Evolutionary conservation across 441 rosid genomes (phyloP).

Genomic region (Viola pubescens): DNA sequence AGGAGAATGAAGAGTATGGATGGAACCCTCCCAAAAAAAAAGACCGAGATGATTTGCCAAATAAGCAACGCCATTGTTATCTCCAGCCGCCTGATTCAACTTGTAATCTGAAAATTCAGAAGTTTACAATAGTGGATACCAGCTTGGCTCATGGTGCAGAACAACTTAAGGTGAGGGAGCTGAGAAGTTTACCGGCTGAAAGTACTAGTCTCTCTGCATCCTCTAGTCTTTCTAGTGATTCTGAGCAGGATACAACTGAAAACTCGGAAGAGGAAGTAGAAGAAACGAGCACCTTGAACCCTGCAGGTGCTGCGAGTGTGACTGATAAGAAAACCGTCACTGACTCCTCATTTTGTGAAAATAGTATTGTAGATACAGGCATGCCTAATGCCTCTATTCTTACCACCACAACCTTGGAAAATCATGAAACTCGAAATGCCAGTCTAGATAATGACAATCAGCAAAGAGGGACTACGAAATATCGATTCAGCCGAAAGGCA

Average conservation of each 20-base stretch:
- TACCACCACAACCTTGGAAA: conserved; percentile 24
- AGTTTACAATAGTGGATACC: conserved; percentile 64
- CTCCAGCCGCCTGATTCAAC: conserved; percentile 51
- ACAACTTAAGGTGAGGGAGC: conserved; percentile 36
- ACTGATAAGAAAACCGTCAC: conserved; percentile 23
- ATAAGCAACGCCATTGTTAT: conserved; percentile 34
- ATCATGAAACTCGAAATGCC: conserved; percentile 22
- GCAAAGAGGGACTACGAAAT: conserved; percentile 21
- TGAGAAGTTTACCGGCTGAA: conserved; percentile 50
- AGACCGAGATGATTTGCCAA: conserved; percentile 17
- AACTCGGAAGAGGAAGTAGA: conserved; percentile 32
- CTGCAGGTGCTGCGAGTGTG: conserved; percentile 8
- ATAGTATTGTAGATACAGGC: conserved; percentile 22
- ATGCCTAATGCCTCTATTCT: conserved; percentile 18
- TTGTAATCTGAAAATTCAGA: conserved; percentile 20
- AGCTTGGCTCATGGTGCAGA: conserved; percentile 35
- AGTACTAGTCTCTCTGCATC: conserved; percentile 20
- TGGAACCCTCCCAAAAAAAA: conserved; percentile 22
- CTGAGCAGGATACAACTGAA: conserved; percentile 33
- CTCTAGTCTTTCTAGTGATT: conserved; percentile 34
- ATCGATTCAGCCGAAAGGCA: conserved; percentile 19
- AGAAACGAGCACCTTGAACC: conserved; percentile 28
- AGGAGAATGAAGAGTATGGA: conserved; percentile 27
- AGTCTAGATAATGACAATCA: conserved; percentile 16
- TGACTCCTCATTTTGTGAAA: conserved; percentile 29